Evolutionary conservation across 495 filamentous ascomycete genomes (phyloP).

Genomic region (Elaphomyces granulatus): DNA sequence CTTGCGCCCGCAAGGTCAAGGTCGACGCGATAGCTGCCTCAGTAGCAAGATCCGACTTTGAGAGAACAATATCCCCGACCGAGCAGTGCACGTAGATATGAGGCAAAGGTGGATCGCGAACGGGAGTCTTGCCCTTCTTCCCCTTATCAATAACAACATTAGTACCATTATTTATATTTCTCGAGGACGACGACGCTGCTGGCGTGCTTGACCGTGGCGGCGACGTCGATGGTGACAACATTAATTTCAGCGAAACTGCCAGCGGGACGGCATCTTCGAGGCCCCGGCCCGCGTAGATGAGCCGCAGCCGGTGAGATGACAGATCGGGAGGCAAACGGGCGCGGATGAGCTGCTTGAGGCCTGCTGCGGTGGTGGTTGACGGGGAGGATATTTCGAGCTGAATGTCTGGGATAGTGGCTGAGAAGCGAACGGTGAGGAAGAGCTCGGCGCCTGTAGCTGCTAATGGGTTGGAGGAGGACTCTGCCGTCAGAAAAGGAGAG

Average conservation of each 20-base stretch:
- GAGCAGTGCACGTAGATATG: constrained; percentile 82
- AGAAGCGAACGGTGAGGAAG: constrained; percentile 81
- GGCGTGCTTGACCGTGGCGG: constrained; percentile 15
- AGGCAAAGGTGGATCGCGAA: constrained; percentile 24
- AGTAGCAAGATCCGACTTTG: constrained; percentile 47
- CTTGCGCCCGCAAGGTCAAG: constrained; percentile 3
- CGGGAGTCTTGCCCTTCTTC: constrained; percentile 42
- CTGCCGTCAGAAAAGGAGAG: too few species aligned
- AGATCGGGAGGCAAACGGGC: constrained; percentile 46
- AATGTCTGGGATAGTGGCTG: constrained; percentile 69
- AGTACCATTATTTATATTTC: constrained; percentile 21
- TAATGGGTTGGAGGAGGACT: too few species aligned
- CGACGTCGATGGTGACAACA: constrained; percentile 36
- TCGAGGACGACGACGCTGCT: constrained; percentile 6
- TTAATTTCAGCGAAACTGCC: constrained; percentile 46
- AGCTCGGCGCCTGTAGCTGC: too few species aligned
- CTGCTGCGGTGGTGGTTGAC: constrained; percentile 49
- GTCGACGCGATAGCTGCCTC: constrained; percentile 44
- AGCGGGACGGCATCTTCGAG: constrained; percentile 58
- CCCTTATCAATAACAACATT: constrained; percentile 11
- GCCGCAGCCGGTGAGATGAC: constrained; percentile 53
- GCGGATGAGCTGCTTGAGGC: constrained; percentile 73
- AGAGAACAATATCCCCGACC: constrained; percentile 52
- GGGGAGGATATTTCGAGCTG: constrained; percentile 58
- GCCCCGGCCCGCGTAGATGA: constrained; percentile 79